Conservation (phyloP, 768 basidiomycete species). For the Fomitopsis serialis region DNA sequence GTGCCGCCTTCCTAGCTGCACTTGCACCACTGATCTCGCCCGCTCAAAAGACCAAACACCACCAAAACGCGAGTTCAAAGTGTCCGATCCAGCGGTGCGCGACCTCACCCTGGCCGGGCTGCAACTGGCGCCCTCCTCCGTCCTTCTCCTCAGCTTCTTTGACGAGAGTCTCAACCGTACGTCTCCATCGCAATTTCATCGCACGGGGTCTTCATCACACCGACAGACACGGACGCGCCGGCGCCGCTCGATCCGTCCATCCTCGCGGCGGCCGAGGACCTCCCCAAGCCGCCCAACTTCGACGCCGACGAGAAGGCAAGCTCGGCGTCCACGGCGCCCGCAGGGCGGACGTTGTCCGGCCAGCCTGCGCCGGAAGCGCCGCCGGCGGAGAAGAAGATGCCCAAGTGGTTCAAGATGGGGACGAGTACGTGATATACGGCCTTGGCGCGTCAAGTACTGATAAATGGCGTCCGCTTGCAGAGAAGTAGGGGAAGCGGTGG, state of each 20-base stretch:
- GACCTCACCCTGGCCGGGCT: slow-evolving; percentile 65
- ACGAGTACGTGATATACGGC: slow-evolving; percentile 33
- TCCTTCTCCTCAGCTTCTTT: slow-evolving; percentile 72
- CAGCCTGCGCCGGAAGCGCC: neutral
- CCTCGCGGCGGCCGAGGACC: slow-evolving; percentile 53
- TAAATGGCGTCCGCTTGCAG: neutral
- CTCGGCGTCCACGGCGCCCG: neutral
- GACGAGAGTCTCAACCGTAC: slow-evolving; percentile 67
- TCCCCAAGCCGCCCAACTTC: slow-evolving; percentile 51
- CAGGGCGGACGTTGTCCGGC: neutral
- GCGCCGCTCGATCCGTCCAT: slow-evolving; percentile 63
- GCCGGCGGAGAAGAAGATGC: slow-evolving; percentile 40
- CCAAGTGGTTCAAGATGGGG: slow-evolving; percentile 77
- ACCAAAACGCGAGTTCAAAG: slow-evolving; percentile 78
- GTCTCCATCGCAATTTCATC: slow-evolving; percentile 10
- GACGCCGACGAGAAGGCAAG: slow-evolving; percentile 19
- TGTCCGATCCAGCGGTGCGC: slow-evolving; percentile 69
- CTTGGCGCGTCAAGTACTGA: neutral
- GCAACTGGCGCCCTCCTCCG: slow-evolving; percentile 73
- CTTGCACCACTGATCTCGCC: neutral
- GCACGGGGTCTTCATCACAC: too few species aligned
- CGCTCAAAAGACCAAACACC: slow-evolving; percentile 64
- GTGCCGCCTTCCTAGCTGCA: slow-evolving; percentile 21
- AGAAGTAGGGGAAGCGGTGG: neutral
- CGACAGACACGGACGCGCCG: slow-evolving; percentile 46